Evolutionary conservation across 2,329 filamentous ascomycete genomes (phyloP), one percentile per base, ranked within the genome.

Genomic region (Colletotrichum lini): DNA sequence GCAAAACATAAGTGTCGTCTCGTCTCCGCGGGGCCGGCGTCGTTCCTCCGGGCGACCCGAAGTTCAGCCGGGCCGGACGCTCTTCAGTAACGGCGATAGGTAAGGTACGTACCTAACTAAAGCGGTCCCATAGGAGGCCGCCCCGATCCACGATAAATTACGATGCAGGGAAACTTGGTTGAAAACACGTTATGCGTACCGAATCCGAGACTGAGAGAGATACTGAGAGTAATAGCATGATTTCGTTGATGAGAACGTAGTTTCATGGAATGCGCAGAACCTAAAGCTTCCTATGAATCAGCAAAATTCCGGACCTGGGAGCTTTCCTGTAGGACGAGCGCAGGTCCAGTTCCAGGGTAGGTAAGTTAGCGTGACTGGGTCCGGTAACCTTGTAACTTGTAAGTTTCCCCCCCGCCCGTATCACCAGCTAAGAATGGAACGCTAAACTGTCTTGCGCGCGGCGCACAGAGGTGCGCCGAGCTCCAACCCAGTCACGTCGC

Each of bases 401-500:
- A 44, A 18, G 53, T 30, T 12, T n/a, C 21, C 44, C 57, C 59
- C 59, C 59, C 30, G 8, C 23, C 45, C 16, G 59, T 62, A 18
- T 54, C 52, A 54, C 30, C 35, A 50, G n/a, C 47, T 16, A 30
- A 35, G 50, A 35, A 26, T 44, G 13, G 54, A 58, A 44, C 42
- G 54, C 54, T 58, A 58, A 58, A 58, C 35, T 58, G 26, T 42
- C 62, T 53, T 38, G 62, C 21, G 42, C n/a, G 42, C n/a, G 50
- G 42, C 45, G 30, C 42, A 40, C 54, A 45, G 7, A n/a, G 9
- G 49, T 30, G 47, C 26, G 42, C 21, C 40, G 56, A 6, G 53
- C 42, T 59, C 30, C 54, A 74, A 73, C 56, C 50, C 21, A 62
- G 59, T 61, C 38, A 44, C 49, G 57, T 57, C 58, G 57, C 68